Conservation (phyloP, 345 rosid genomes). For the Ceriops decandra region DNA sequence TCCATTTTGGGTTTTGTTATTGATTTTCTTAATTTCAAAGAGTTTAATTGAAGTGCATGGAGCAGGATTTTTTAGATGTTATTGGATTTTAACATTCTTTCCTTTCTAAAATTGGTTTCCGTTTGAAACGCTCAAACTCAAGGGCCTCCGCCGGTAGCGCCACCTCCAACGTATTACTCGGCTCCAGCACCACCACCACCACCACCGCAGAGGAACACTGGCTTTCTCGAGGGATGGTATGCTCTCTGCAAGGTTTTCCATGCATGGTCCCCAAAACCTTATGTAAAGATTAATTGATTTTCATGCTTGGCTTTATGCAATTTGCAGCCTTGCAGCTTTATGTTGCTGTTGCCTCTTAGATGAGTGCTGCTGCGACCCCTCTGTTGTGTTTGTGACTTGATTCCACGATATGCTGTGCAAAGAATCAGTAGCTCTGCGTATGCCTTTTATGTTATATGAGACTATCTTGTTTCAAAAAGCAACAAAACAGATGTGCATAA, state of each 20-base stretch:
- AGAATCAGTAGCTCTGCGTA: not conserved
- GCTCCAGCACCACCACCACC: slow-evolving; percentile 48
- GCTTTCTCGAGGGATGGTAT: slow-evolving; percentile 55
- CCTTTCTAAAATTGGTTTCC: not conserved
- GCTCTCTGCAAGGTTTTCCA: not conserved
- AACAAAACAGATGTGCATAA: too few relatives aligned
- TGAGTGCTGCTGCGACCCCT: slow-evolving; percentile 73
- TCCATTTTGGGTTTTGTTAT: too few relatives aligned
- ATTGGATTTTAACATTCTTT: not conserved
- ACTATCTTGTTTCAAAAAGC: too few relatives aligned
- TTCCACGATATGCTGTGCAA: not conserved
- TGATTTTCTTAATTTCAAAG: too few relatives aligned
- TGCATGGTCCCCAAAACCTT: not conserved
- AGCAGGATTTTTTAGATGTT: not conserved
- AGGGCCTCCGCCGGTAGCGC: slow-evolving; percentile 54
- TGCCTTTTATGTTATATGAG: not conserved
- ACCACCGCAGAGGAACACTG: slow-evolving; percentile 29
- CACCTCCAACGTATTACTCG: slow-evolving; percentile 47
- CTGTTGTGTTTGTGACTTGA: slow-evolving; percentile 34
- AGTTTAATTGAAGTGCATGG: too few relatives aligned
- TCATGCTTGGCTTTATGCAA: slow-evolving; percentile 42
- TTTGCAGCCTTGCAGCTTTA: slow-evolving; percentile 58
- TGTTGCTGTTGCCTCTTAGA: slow-evolving; percentile 75
- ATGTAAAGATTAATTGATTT: not conserved
- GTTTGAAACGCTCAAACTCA: not conserved